phyloP scores from a whole-genome alignment of 352 stramenopile genomes.

The Globisporangium iwayamae region DNA sequence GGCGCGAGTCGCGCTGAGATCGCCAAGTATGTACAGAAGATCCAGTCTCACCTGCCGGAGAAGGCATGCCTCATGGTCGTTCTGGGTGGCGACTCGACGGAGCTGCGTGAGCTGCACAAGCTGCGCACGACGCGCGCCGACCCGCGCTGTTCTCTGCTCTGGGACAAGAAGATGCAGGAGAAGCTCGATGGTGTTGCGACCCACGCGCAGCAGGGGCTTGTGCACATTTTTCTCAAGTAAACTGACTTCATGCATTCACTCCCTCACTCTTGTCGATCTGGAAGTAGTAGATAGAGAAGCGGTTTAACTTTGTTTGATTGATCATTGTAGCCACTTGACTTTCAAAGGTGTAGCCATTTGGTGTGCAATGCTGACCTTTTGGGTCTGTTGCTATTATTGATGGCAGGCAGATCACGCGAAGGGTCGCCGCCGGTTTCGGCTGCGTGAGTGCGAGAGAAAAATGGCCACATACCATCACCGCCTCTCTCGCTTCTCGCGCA shows the following conservation, averaged over 20 bases:
- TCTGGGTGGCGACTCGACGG: slow-evolving; percentile 39
- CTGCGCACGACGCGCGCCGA: slow-evolving; percentile 72
- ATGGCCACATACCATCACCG: background rate
- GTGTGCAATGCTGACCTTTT: too few relatives aligned
- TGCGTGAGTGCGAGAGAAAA: background rate
- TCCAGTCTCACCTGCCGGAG: slow-evolving; percentile 45
- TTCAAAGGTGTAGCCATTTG: background rate
- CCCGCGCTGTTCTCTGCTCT: slow-evolving; percentile 68
- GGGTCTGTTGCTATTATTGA: background rate
- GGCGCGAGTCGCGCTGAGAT: slow-evolving; percentile 43
- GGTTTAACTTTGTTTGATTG: background rate
- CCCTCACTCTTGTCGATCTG: background rate
- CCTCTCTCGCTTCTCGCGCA: background rate
- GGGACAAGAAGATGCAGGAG: slow-evolving; percentile 71
- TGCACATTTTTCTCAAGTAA: slow-evolving; percentile 59
- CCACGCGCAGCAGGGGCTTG: slow-evolving; percentile 50
- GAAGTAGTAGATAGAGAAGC: background rate
- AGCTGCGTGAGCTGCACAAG: slow-evolving; percentile 73
- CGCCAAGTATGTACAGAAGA: slow-evolving; percentile 24
- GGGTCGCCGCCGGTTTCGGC: background rate
- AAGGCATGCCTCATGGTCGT: slow-evolving; percentile 63
- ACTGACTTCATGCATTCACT: background rate
- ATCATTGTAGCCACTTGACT: background rate
- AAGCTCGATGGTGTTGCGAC: slow-evolving; percentile 47
- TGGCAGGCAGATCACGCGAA: background rate